A percentile compares a stretch with the other conserved stretches of the same genome.
Evolutionary conservation across 1,139 yeast genomes (phyloP).

Genomic region (Hansenula lynferdii): DNA sequence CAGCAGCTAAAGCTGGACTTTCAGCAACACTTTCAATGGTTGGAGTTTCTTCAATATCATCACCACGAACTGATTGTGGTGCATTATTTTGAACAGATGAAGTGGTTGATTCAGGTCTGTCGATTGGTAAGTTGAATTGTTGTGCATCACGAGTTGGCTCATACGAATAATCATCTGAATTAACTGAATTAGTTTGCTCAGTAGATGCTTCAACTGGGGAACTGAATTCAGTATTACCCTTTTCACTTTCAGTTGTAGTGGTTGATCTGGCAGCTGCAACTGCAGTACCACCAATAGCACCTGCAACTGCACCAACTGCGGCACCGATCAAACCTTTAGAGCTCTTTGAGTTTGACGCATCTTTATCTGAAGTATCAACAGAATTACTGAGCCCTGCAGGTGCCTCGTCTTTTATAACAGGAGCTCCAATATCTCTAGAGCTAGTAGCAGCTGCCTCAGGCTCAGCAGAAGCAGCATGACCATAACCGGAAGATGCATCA

Average conservation of each 20-base stretch:
- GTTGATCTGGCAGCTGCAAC: conserved; percentile 28
- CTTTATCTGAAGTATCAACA: conserved; percentile 13
- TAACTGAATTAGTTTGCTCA: conserved; percentile 29
- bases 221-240: conserved; percentile 16
- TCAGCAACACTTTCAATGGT: conserved; percentile 14
- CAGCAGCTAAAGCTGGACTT: conserved; percentile 18
- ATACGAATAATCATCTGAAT: conserved; percentile 38
- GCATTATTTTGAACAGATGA: conserved; percentile 93
- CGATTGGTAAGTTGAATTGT: conserved; percentile 43
- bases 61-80: conserved; percentile 83
- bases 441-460: too few relatives aligned
- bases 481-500: conserved; percentile 28
- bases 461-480: too few relatives aligned
- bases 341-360: conserved; percentile 10
- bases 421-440: too few relatives aligned
- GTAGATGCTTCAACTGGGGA: conserved; percentile 30
- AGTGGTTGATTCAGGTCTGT: conserved; percentile 75
- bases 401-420: too few relatives aligned
- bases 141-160: conserved; percentile 20
- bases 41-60: conserved; percentile 30
- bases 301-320: conserved; percentile 22
- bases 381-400: too few relatives aligned
- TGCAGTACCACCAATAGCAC: conserved; percentile 24
- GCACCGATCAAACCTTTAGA: conserved; percentile 18
- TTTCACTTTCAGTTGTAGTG: conserved; percentile 21